Evolutionary conservation across 2,329 filamentous ascomycete genomes (phyloP), one percentile per base, ranked within the genome.

Genomic region (Colletotrichum euphorbiae): DNA sequence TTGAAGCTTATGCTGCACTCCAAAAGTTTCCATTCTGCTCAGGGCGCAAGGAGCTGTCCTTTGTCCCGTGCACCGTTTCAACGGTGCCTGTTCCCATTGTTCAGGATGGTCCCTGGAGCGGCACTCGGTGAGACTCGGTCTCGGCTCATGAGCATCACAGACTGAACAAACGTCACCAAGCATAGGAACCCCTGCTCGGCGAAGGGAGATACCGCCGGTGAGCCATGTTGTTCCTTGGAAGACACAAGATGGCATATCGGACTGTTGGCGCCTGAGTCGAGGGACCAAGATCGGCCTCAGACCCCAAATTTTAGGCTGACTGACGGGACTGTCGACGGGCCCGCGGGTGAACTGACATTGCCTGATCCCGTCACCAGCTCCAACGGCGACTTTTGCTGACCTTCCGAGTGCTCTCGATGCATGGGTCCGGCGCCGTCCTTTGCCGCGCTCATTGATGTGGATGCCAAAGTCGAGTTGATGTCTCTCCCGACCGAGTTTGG

Each of bases 51-150:
- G 61, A n/a, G 45, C 17, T 48, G 12, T 54, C 46, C 31, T 54
- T 52, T 24, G 38, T 51, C 38, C 55, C 8, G n/a, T 45, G 54
- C 54, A 21, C 46, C 45, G 62, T 60, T 65, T 65, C 62, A 60
- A 52, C 15, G 45, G 36, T 59, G 62, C 55, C 13, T 38, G 11
- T 38, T 38, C 36, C 36, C 13, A 38, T 38, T 38, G 33, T 38
- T 38, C 33, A 38, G 33, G 33, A 4, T 24, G 24, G 24, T 24
- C 24, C 24, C 24, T 24, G 24, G 24, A 24, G 24, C 24, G 24
- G 24, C 33, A 38, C 9, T 13, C 33, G 12, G 33, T 5, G 12
- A 38, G 9, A 38, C 33, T 38, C 12, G 2, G 1, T 38, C 24
- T 38, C 7, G 42, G 36, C 33, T 38, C 33, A 38, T 38, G 8